A percentile compares a stretch with the other conserved stretches of the same genome.
Conservation (phyloP, 305 asterid species). For the Salvia sclarea region DNA sequence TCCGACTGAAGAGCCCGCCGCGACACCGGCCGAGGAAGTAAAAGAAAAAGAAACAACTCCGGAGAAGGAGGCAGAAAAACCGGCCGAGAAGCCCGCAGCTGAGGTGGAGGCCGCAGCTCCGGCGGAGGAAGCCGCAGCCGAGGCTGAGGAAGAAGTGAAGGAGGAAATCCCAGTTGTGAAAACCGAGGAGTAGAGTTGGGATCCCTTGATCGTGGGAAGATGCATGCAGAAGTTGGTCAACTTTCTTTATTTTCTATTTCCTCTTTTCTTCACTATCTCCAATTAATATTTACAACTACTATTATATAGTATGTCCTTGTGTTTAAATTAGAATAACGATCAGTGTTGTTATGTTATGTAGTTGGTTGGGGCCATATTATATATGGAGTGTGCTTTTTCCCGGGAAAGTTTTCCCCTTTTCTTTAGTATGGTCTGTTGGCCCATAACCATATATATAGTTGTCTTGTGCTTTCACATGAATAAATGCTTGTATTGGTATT, state of each 20-base stretch:
- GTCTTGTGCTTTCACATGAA: not conserved
- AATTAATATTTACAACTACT: too few relatives aligned
- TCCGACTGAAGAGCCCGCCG: conserved; percentile 27
- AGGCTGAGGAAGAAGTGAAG: conserved; percentile 14
- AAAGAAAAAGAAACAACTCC: conserved; percentile 10
- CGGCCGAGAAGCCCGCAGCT: conserved; percentile 24
- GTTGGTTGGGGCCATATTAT: not conserved
- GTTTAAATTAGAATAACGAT: not conserved
- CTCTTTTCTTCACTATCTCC: not conserved
- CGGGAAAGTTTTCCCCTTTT: not conserved
- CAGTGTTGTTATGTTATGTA: not conserved
- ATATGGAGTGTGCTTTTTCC: not conserved
- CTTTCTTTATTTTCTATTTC: not conserved
- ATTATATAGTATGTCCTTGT: too few relatives aligned
- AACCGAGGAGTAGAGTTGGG: conserved; percentile 34
- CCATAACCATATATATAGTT: not conserved
- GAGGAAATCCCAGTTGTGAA: conserved; percentile 37
- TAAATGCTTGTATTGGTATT: not conserved
- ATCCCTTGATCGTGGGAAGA: too few relatives aligned
- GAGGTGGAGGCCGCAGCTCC: conserved; percentile 15
- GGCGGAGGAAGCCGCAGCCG: conserved; percentile 33
- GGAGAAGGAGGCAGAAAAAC: conserved; percentile 28
- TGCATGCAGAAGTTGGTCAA: conserved; percentile 31
- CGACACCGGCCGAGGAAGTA: conserved; percentile 9
- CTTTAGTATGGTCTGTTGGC: conserved; percentile 3